phyloP scores from a whole-genome alignment of 1,284 basidiomycete genomes.

The Malassezia equina region DNA sequence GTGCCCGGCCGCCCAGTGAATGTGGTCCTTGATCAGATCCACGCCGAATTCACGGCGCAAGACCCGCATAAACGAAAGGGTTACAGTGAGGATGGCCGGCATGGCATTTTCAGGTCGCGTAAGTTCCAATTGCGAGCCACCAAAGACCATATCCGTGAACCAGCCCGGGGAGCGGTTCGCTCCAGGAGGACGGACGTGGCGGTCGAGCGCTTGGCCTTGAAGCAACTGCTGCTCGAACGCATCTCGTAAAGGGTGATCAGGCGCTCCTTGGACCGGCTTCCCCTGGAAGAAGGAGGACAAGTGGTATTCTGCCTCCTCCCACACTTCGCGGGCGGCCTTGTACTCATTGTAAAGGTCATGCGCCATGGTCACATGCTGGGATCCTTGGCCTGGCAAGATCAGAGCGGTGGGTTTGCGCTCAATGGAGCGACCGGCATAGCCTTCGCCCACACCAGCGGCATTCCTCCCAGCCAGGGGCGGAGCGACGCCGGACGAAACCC shows the following conservation, averaged over 20 bases:
- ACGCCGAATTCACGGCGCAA: conserved; percentile 37
- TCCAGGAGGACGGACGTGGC: conserved; percentile 13
- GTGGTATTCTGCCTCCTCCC: conserved; percentile 41
- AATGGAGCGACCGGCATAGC: conserved; percentile 23
- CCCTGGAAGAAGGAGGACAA: conserved; percentile 28
- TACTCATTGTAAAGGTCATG: conserved; percentile 39
- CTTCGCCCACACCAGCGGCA: conserved; percentile 23
- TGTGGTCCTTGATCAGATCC: conserved; percentile 37
- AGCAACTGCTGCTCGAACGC: conserved; percentile 36
- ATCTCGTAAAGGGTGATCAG: conserved; percentile 14
- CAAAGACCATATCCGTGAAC: conserved; percentile 35
- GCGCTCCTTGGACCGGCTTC: conserved; percentile 21
- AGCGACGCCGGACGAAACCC: conserved; percentile 27
- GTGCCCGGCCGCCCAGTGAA: conserved; percentile 36
- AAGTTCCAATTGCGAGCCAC: conserved; percentile 42
- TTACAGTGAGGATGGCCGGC: conserved; percentile 39
- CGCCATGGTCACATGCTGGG: conserved; percentile 45
- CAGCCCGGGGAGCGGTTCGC: conserved; percentile 23
- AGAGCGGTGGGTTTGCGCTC: conserved; percentile 35
- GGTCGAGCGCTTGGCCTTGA: conserved; percentile 24
- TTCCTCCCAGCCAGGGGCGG: conserved; percentile 24
- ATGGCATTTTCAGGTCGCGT: conserved; percentile 42
- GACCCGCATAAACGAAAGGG: conserved; percentile 39
- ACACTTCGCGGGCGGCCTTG: conserved; percentile 33
- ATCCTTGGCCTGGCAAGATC: conserved; percentile 43